Conservation (phyloP, 2,329 filamentous ascomycete species). For the Intubia oerlemansii region DNA sequence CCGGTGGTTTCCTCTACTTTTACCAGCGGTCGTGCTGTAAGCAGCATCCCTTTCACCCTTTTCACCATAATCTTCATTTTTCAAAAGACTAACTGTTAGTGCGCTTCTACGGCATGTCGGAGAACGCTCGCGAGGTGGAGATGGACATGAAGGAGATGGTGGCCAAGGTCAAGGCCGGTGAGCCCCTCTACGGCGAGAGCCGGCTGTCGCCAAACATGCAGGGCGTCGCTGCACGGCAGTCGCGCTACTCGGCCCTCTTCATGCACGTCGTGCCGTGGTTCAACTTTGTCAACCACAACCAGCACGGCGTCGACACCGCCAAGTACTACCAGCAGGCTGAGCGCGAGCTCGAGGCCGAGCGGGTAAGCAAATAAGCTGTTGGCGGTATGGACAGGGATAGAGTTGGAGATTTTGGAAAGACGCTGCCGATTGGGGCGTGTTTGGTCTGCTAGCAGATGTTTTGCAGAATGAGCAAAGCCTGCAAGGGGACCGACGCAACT, state of each 20-base stretch:
- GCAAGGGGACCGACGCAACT: no score
- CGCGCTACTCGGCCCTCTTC: constrained; percentile 72
- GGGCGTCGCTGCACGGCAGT: constrained; percentile 80
- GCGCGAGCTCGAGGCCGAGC: constrained; percentile 71
- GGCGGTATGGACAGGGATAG: no score
- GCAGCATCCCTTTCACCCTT: constrained; percentile 14
- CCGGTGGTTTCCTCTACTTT: constrained; percentile 65
- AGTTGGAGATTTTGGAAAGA: background rate
- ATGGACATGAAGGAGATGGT: constrained; percentile 99
- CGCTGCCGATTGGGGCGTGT: no score
- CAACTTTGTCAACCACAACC: constrained; percentile 91
- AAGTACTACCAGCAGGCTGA: constrained; percentile 98
- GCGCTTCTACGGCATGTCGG: constrained; percentile 85
- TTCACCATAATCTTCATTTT: background rate
- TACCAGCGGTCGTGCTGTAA: constrained; percentile 70
- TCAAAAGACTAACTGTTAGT: constrained; percentile 35
- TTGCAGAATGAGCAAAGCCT: no score
- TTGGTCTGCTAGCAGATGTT: no score
- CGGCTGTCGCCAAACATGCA: constrained; percentile 72
- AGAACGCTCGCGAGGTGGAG: constrained; percentile 79
- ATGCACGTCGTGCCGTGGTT: constrained; percentile 82
- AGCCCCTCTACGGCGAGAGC: constrained; percentile 73
- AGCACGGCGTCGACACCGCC: constrained; percentile 93
- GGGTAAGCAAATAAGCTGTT: constrained; percentile 5
- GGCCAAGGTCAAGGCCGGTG: constrained; percentile 75